phyloP scores from a whole-genome alignment of 2,329 filamentous ascomycete genomes.

The Penicillium sp. region DNA sequence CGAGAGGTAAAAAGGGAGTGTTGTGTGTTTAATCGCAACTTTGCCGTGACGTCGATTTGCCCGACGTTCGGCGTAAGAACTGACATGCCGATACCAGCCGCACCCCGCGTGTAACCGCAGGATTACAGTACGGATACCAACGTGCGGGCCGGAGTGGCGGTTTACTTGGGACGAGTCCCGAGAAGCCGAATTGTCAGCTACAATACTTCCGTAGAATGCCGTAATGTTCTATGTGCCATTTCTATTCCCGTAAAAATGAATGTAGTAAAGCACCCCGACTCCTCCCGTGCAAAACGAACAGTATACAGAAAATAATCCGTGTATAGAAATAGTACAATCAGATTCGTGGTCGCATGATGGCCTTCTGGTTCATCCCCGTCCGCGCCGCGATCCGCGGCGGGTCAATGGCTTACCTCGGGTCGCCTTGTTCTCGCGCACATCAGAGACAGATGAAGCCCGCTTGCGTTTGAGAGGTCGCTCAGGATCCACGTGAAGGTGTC shows the following conservation, averaged over 20 bases:
- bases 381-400: constrained; percentile 48
- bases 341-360: constrained; percentile 17
- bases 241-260: background rate
- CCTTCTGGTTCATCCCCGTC: constrained; percentile 5
- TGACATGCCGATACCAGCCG: constrained; percentile 37
- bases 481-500: constrained; percentile 61
- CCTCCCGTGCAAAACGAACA: constrained; percentile 7
- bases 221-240: background rate
- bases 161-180: constrained; percentile 16
- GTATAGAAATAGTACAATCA: constrained; percentile 2
- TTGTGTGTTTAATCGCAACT: constrained; percentile 1
- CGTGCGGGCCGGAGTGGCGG: constrained; percentile 2
- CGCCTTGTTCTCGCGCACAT: constrained; percentile 40
- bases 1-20: constrained; percentile 4
- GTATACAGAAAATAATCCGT: constrained; percentile 13
- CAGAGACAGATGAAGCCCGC: constrained; percentile 42
- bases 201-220: no score
- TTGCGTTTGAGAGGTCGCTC: constrained; percentile 53
- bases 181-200: constrained; percentile 22
- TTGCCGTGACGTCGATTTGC: constrained; percentile 20
- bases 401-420: constrained; percentile 51
- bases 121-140: constrained; percentile 20
- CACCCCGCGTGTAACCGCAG: constrained; percentile 15
- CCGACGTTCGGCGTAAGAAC: constrained; percentile 17
- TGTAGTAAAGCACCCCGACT: background rate